Percentiles rank a stretch among this genome's conserved stretches.
phyloP scores from a whole-genome alignment of 441 rosid species.

The Pelargonium cotyledonis region DNA sequence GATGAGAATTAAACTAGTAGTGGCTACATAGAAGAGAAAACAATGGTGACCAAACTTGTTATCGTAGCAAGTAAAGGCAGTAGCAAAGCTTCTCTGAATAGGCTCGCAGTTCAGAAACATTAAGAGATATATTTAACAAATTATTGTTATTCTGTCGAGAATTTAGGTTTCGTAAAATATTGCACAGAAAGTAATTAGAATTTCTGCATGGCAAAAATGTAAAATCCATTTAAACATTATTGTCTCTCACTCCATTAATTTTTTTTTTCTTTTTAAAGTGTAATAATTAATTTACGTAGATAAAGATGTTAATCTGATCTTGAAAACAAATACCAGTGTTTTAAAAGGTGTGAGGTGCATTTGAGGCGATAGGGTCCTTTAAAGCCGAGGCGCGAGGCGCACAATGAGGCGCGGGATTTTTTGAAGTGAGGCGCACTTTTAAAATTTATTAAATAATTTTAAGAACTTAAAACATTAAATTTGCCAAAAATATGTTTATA shows the following conservation, averaged over 20 bases:
- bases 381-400: too few species aligned
- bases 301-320: not conserved
- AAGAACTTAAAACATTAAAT: too few species aligned
- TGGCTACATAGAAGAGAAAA: conserved; percentile 2
- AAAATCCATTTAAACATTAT: not conserved
- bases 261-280: not conserved
- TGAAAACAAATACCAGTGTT: not conserved
- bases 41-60: not conserved
- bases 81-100: not conserved
- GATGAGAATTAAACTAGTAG: conserved; percentile 16
- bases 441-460: too few species aligned
- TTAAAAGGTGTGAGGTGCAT: too few species aligned
- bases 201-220: not conserved
- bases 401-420: too few species aligned
- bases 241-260: not conserved
- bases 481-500: too few species aligned
- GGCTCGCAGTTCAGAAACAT: not conserved
- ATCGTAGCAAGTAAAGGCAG: not conserved
- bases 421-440: too few species aligned
- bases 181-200: not conserved
- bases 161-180: not conserved
- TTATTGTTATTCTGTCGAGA: not conserved
- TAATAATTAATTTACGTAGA: not conserved
- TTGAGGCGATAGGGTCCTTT: too few species aligned
- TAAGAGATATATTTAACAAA: not conserved